Evolutionary conservation across 1,284 basidiomycete genomes (phyloP).

Genomic region (Cryptococcus sp.): DNA sequence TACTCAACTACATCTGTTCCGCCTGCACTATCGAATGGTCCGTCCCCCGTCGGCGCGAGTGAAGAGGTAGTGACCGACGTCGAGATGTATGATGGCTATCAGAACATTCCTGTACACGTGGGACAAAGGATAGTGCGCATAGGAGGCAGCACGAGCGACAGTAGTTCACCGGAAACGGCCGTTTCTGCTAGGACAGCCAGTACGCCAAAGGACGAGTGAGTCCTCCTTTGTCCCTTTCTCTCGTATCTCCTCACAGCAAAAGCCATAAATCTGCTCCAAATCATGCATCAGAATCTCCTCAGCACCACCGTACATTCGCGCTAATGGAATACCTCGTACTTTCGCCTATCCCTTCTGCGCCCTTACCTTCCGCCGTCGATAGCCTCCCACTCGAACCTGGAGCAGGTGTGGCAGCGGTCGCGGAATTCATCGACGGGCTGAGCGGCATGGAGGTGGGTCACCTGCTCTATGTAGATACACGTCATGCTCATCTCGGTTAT

Average conservation of each 20-base stretch:
- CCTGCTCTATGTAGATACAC: too few species aligned
- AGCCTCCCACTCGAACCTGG: neutral
- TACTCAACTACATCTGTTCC: constrained; percentile 8
- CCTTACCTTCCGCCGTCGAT: neutral
- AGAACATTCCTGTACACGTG: constrained; percentile 1
- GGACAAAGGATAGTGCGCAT: too few species aligned
- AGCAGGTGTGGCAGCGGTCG: neutral
- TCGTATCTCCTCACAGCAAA: neutral
- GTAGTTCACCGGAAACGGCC: too few species aligned
- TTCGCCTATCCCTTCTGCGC: constrained; percentile 15
- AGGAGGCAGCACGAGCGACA: too few species aligned
- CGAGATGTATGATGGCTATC: constrained; percentile 3
- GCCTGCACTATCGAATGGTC: constrained; percentile 13
- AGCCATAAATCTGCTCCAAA: neutral
- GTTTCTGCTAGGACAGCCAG: too few species aligned
- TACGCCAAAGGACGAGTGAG: neutral
- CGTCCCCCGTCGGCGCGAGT: constrained; percentile 6
- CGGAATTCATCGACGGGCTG: neutral
- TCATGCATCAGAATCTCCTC: neutral
- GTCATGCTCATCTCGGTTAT: too few species aligned
- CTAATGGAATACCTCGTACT: constrained; percentile 28
- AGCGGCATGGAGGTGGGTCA: constrained; percentile 1
- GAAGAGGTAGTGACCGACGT: constrained; percentile 9
- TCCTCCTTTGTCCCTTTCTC: neutral
- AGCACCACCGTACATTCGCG: neutral